phyloP scores from a whole-genome alignment of 2,329 filamentous ascomycete species.

The Pseudogymnoascus sp. region DNA sequence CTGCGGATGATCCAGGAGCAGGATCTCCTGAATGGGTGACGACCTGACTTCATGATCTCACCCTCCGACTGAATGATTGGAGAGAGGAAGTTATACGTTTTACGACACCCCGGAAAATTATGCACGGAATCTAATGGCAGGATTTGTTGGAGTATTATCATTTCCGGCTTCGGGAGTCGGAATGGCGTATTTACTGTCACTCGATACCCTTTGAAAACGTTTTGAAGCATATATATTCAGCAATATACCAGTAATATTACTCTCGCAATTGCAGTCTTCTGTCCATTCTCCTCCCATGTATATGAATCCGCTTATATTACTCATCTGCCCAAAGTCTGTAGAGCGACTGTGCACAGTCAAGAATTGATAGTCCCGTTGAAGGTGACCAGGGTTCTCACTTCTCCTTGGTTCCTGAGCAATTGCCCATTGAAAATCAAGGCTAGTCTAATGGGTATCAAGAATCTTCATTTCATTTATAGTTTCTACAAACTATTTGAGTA shows the following conservation, averaged over 20 bases:
- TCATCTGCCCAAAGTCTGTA: not conserved
- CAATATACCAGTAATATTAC: not conserved
- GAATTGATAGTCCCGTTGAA: not conserved
- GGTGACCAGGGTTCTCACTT: not conserved
- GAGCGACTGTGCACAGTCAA: not conserved
- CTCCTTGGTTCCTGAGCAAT: not conserved
- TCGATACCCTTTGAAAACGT: not conserved
- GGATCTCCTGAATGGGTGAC: not conserved
- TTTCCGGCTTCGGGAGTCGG: not conserved
- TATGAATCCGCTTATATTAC: not conserved
- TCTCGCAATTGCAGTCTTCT: not conserved
- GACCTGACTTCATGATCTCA: not conserved
- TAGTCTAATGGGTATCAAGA: not conserved
- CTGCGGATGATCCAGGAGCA: not conserved
- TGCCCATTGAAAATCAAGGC: not conserved
- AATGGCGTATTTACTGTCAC: conserved; percentile 2
- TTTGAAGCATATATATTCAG: not conserved
- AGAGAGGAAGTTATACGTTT: not conserved
- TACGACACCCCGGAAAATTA: not conserved
- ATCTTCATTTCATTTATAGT: not conserved
- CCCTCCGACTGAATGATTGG: not conserved
- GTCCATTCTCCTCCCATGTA: not conserved
- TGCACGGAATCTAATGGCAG: not conserved
- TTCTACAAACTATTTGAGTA: not conserved
- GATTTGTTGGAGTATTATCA: not conserved